Evolutionary conservation across 768 basidiomycete species (phyloP), one percentile per base, ranked within the genome.

Genomic region (Favolaschia claudopus): DNA sequence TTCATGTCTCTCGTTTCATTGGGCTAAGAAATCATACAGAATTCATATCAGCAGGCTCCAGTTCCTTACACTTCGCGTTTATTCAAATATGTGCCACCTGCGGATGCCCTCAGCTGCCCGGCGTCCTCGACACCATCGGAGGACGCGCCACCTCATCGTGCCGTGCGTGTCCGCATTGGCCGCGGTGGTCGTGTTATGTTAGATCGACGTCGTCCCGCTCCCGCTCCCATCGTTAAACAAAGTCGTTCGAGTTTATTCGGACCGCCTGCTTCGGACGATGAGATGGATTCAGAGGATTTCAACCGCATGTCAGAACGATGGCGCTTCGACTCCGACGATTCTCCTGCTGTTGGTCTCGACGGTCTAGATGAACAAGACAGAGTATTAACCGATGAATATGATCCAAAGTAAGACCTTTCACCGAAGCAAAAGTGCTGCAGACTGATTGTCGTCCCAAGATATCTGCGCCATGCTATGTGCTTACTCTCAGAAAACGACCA

Each of bases 141-240:
- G 7, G 74, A 76, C 12, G 65, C 74, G 46, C 64, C 67, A 17
- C 58, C 74, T 36, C 70, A 72, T 19, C 83, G 84, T 13, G 79
- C 85, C 4, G 79, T 94, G 51, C 91, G 96, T 58, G 69, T 90
- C 46, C 89, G 96, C 12, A 73, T 83, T 51, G 95, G 95, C 1
- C 91, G 96, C 53, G 92, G 91, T 37, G 96, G 96, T 5, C 84
- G 92, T 28, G 70, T 89, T 15, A 77, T 87, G 65, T 65, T 97
- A 13, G 95, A 97, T 74, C 84, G 96, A 44, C 84, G 89, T n/a
- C 74, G 77, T 55, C 65, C 76, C 22, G 50, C 40, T 10, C 60
- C 67, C 65, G 61, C 72, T 66, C 47, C 64, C 15, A 60, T 73
- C 14, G 17, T 68, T n/a, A 31, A 63, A 22, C 69, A 62, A 14